Evolutionary conservation across 345 rosid genomes (phyloP), one percentile per base, ranked within the genome.

Genomic region (Eucalyptus tenuipes): DNA sequence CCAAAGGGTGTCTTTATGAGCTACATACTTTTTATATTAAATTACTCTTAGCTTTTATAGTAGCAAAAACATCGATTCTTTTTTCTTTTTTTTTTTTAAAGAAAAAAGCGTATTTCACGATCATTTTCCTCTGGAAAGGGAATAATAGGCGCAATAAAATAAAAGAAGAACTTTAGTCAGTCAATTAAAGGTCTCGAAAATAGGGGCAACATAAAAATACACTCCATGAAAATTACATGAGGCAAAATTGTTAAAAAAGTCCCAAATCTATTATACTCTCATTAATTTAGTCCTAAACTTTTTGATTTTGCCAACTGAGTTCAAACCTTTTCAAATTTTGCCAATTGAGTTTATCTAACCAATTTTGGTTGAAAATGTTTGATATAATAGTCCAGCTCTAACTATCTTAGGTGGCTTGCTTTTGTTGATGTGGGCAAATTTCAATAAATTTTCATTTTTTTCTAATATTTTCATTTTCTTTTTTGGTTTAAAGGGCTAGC

Each of bases 361-460:
- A 55, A 55, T 55, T 24, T 55, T 55, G 5, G 1, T 22, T 10
- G 1, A 55, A 55, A 24, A 55, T 55, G 13, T 0, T 10, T 55
- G 13, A 55, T 22, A 24, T 55, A 4, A 25, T 0, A 55, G 0
- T 24, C 0, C 0, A 0, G 0, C 13, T 2, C 61, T 10, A 24
- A 24, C 1, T 24, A 0, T 24, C 3, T 24, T 55, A 55, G 29
- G 6, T 55, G 0, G 13, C 2, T 0, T 24, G 7, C 6, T 6
- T 24, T 55, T 2, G 29, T 22, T 55, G 29, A 55, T 3, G 5
- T 10, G 29, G 61, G 29, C 6, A 55, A 22, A 55, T 10, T 55
- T 55, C 9, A 55, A 55, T 24, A 55, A 55, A 0, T 24, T 55
- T 55, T 55, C 5, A 4, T 53, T 53, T 9, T 22, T 55, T 9